These are phyloP conservation scores for Sequoiadendron giganteum DNA, from an alignment of 75 land plant species.

Conservation along the genomic window DNA sequence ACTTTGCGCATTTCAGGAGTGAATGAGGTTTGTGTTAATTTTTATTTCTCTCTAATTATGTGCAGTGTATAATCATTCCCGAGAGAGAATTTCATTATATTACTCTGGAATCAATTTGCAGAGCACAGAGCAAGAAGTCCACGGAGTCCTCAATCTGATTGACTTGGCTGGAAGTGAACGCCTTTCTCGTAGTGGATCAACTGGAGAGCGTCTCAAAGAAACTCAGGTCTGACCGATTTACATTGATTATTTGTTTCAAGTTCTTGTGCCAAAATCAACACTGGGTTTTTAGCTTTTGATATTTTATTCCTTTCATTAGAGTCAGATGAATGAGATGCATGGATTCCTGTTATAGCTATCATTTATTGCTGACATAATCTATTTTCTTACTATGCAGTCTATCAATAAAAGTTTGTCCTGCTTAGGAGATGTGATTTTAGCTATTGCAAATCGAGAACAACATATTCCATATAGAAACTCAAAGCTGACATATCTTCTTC, in stretches of 20 bases:
- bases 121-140: conserved; percentile 37
- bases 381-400: conserved; percentile 49
- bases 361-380: not conserved
- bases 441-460: conserved; percentile 85
- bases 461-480: conserved; percentile 90
- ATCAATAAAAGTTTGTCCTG: conserved; percentile 87
- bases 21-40: conserved; percentile 35
- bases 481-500: conserved; percentile 92
- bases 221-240: conserved; percentile 22
- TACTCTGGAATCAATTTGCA: conserved; percentile 6
- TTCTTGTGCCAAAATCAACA: not conserved
- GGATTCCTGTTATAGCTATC: not conserved
- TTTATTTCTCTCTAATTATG: conserved; percentile 1
- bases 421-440: conserved; percentile 85
- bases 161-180: conserved; percentile 37
- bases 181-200: conserved; percentile 34
- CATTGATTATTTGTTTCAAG: not conserved
- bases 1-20: conserved; percentile 49
- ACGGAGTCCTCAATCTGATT: conserved; percentile 34
- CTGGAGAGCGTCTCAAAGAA: conserved; percentile 37
- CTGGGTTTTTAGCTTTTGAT: not conserved
- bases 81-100: not conserved
- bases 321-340: not conserved
- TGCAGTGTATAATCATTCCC: not conserved
- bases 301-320: not conserved